phyloP scores from a whole-genome alignment of 2,329 filamentous ascomycete species.

The Mariannaea sp. region DNA sequence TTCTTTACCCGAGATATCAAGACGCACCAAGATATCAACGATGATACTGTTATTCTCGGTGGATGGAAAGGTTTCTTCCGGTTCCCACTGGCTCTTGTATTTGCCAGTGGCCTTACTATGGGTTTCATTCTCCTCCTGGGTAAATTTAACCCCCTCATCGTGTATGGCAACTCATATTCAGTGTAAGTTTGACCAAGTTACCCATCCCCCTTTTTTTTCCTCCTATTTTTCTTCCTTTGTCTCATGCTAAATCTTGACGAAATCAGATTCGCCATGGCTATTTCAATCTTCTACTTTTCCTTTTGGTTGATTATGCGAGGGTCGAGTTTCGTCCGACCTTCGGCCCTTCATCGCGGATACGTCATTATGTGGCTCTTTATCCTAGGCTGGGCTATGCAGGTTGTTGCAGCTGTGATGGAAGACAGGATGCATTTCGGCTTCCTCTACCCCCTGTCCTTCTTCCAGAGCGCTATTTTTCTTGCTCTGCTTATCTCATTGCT shows the following conservation, averaged over 20 bases:
- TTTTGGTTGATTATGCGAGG: slow-evolving; percentile 84
- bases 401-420: slow-evolving; percentile 75
- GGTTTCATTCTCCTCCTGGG: slow-evolving; percentile 75
- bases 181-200: slow-evolving; percentile 53
- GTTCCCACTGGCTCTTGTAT: slow-evolving; percentile 74
- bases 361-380: slow-evolving; percentile 83
- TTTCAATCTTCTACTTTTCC: slow-evolving; percentile 77
- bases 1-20: slow-evolving; percentile 70
- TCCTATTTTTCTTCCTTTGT: too few species aligned
- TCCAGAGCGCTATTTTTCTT: slow-evolving; percentile 75
- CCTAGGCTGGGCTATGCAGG: slow-evolving; percentile 73
- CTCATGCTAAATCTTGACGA: too few species aligned
- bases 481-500: slow-evolving; percentile 75
- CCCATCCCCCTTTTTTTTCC: neutral
- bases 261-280: slow-evolving; percentile 76
- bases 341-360: slow-evolving; percentile 83
- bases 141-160: slow-evolving; percentile 85
- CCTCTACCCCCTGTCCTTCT: slow-evolving; percentile 81
- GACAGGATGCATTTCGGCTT: slow-evolving; percentile 73
- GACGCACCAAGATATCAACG: slow-evolving; percentile 61
- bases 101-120: slow-evolving; percentile 71
- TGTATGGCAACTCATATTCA: slow-evolving; percentile 87
- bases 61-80: slow-evolving; percentile 85
- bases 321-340: slow-evolving; percentile 79
- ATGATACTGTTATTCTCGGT: slow-evolving; percentile 66